Percentiles rank a stretch among this genome's conserved stretches.
Evolutionary conservation across 495 filamentous ascomycete species (phyloP).

Genomic region (Hyaloscypha hepaticicola): DNA sequence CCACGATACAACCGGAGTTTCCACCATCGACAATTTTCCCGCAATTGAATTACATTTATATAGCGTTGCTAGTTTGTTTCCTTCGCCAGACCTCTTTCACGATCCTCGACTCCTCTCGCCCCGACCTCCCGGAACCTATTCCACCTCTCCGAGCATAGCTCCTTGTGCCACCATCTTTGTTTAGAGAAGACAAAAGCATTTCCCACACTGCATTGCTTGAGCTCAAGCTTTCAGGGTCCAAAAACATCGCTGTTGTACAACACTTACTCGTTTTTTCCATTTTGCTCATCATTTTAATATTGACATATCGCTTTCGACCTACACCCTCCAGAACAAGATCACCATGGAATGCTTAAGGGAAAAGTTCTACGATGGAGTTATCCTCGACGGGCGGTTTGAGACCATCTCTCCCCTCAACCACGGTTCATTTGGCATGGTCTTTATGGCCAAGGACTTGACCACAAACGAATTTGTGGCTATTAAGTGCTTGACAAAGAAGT

Average conservation of each 20-base stretch:
- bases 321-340: not conserved
- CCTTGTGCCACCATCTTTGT: slow-evolving; percentile 33
- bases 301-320: slow-evolving; percentile 3
- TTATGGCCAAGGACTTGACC: slow-evolving; percentile 76
- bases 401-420: slow-evolving; percentile 94
- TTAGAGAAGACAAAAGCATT: slow-evolving; percentile 36
- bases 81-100: slow-evolving; percentile 8
- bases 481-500: slow-evolving; percentile 87
- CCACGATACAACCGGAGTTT: slow-evolving; percentile 56
- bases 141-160: slow-evolving; percentile 24
- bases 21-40: slow-evolving; percentile 27
- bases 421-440: slow-evolving; percentile 98
- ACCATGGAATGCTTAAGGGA: slow-evolving; percentile 77
- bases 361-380: slow-evolving; percentile 66
- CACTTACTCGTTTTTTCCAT: slow-evolving; percentile 23
- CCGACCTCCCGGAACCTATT: slow-evolving; percentile 8
- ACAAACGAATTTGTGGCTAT: slow-evolving; percentile 83
- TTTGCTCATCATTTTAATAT: slow-evolving; percentile 18
- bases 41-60: slow-evolving; percentile 29
- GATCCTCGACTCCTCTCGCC: slow-evolving; percentile 6
- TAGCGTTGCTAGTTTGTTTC: slow-evolving; percentile 37
- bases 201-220: slow-evolving; percentile 33
- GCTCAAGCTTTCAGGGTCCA: slow-evolving; percentile 34
- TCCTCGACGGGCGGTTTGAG: slow-evolving; percentile 83
- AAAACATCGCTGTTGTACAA: slow-evolving; percentile 32